phyloP scores from a whole-genome alignment of 2,329 filamentous ascomycete genomes.

The Colletotrichum cuscutae region DNA sequence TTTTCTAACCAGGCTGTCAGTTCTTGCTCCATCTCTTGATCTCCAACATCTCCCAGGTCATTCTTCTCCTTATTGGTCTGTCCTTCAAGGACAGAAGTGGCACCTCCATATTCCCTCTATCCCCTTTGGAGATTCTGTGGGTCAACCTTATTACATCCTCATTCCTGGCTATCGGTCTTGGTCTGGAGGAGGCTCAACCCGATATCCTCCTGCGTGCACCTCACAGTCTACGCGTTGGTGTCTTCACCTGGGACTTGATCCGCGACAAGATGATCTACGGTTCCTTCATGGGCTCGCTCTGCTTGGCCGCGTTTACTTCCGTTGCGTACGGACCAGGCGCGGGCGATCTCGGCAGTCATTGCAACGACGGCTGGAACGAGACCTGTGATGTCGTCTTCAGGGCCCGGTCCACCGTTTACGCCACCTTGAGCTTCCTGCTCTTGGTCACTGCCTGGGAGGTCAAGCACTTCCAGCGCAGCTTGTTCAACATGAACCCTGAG shows the following conservation, averaged over 20 bases:
- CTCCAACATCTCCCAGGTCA: constrained; percentile 76
- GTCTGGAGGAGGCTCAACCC: constrained; percentile 74
- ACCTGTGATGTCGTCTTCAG: constrained; percentile 69
- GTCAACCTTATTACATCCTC: constrained; percentile 94
- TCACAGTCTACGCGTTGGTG: constrained; percentile 66
- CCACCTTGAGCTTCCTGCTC: constrained; percentile 74
- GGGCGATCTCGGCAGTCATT: constrained; percentile 62
- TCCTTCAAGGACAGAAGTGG: constrained; percentile 71
- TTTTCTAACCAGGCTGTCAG: constrained; percentile 42
- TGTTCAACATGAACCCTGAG: constrained; percentile 73
- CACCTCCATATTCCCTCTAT: constrained; percentile 77
- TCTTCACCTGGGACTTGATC: constrained; percentile 74
- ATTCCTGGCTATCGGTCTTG: constrained; percentile 86
- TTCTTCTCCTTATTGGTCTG: constrained; percentile 75
- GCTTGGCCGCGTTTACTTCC: constrained; percentile 68
- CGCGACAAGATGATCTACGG: constrained; percentile 75
- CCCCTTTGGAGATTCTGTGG: constrained; percentile 90
- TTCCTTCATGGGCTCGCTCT: constrained; percentile 70
- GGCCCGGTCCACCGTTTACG: constrained; percentile 75
- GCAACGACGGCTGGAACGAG: constrained; percentile 64
- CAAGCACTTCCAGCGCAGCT: constrained; percentile 74
- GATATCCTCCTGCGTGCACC: constrained; percentile 76
- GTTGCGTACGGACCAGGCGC: constrained; percentile 66
- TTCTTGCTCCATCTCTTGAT: constrained; percentile 74
- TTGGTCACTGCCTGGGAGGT: constrained; percentile 80